These are phyloP conservation scores for Picea abies DNA, from an alignment of 83 land plant genomes.

Conservation along the genomic window DNA sequence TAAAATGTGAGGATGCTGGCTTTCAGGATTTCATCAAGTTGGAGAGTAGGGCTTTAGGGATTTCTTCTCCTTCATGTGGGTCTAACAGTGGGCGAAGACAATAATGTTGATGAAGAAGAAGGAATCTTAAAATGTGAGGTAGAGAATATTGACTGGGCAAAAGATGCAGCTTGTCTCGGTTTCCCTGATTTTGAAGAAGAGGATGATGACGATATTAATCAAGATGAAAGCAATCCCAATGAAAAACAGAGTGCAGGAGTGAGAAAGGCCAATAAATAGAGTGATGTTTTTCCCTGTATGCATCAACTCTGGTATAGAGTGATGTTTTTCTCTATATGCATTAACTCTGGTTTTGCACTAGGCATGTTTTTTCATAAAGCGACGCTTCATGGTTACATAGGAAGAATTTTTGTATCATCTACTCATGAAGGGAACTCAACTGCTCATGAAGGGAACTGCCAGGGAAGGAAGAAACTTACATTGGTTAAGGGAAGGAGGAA, in stretches of 20 bases:
- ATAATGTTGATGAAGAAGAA: not conserved
- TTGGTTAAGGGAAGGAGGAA: too few species aligned
- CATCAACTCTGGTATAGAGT: too few species aligned
- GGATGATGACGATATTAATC: not conserved
- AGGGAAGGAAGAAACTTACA: too few species aligned
- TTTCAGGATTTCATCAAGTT: not conserved
- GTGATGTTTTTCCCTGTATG: not conserved
- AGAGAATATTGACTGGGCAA: conserved; percentile 13
- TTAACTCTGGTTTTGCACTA: too few species aligned
- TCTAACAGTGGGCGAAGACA: not conserved
- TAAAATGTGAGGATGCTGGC: not conserved
- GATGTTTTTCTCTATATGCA: too few species aligned
- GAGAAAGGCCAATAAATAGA: not conserved
- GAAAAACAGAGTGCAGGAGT: not conserved
- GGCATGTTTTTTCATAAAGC: too few species aligned
- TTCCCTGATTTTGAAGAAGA: not conserved
- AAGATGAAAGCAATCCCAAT: not conserved
- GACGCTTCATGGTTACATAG: too few species aligned
- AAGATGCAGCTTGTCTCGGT: conserved; percentile 14
- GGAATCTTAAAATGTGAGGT: conserved; percentile 4
- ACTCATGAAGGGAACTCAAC: too few species aligned
- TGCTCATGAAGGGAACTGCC: too few species aligned
- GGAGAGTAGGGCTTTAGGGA: not conserved
- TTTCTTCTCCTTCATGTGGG: not conserved
- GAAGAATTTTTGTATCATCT: too few species aligned